phyloP scores from a whole-genome alignment of 2,329 filamentous ascomycete genomes.

The Paecilomyces niveus region DNA sequence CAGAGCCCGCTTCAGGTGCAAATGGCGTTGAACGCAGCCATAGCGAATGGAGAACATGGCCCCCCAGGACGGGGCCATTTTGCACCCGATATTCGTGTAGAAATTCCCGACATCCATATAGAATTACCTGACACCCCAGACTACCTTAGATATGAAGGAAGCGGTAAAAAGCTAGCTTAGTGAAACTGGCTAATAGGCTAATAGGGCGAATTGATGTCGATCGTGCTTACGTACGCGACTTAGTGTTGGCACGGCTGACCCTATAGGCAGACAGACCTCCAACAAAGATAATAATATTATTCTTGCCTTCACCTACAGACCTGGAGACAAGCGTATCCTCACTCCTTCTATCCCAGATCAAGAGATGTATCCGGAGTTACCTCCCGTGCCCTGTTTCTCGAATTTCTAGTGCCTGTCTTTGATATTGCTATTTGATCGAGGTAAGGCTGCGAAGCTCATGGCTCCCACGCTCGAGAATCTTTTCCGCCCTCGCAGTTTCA shows the following conservation, averaged over 20 bases:
- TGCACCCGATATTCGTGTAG: too few relatives aligned
- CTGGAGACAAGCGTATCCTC: too few relatives aligned
- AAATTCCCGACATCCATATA: too few relatives aligned
- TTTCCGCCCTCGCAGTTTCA: constrained; percentile 5
- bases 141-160: too few relatives aligned
- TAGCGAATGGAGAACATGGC: too few relatives aligned
- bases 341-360: not conserved
- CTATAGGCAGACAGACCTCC: not conserved
- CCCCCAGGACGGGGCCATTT: too few relatives aligned
- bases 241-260: too few relatives aligned
- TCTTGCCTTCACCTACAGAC: not conserved
- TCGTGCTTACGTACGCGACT: not conserved
- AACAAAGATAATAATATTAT: not conserved
- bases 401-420: not conserved
- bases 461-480: constrained; percentile 3
- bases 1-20: too few relatives aligned
- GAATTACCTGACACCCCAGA: too few relatives aligned
- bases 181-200: not conserved
- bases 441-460: not conserved
- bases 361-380: not conserved
- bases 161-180: not conserved
- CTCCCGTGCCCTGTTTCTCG: not conserved
- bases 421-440: not conserved
- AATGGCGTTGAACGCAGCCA: too few relatives aligned
- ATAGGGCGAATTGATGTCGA: not conserved